Base-by-base conservation (phyloP, 192 early-diverging fungal genomes). In the Umbelopsis ramanniana region DNA sequence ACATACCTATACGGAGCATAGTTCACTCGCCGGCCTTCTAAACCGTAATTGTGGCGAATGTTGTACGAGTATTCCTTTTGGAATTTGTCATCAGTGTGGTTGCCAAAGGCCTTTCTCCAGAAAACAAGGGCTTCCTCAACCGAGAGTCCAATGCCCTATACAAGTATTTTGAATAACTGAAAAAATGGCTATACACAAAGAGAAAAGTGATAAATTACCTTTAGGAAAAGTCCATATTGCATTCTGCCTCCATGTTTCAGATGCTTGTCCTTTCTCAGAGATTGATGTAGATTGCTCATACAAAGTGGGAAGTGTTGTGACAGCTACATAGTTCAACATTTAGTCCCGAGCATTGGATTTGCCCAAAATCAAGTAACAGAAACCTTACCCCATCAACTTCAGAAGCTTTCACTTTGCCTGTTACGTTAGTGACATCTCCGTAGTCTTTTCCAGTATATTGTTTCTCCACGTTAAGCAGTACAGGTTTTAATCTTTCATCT, bases 1-100 rank as follows among this genome's bases (percentile, higher is more conserved):
- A 69, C 52, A 66, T 86, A 89, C 88, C 81, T 86, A 70, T 90
- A 95, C 17, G 94, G 88, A 37, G 81, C 80, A 75, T 94, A 95
- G 82, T 94, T 83, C 21, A 82, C 82, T 14, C 97, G 90, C 48
- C 90, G 92, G 52, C 97, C 97, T 77, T 99, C 97, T 73, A 90
- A 74, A 69, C 97, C 97, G 78, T 99, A 99, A 82, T 94, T 95
- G 86, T 97, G 95, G 40, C 96, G 88, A 50, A 99, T 87, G 79
- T 97, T 96, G 82, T 99, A 99, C 5, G 96, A 87, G 67, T 99
- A 96, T 55, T 90, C 84, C 79, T 97, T 99, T 76, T 94, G 86
- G 77, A 97, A 99, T 78, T 96, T 85, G 69, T 96, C 95, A 72
- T 94, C 96, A 22, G 91, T 91, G 66, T 91, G 80, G 55, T 84